Evolutionary conservation across 1,139 yeast species (phyloP).

Genomic region (Candida freyschussii): DNA sequence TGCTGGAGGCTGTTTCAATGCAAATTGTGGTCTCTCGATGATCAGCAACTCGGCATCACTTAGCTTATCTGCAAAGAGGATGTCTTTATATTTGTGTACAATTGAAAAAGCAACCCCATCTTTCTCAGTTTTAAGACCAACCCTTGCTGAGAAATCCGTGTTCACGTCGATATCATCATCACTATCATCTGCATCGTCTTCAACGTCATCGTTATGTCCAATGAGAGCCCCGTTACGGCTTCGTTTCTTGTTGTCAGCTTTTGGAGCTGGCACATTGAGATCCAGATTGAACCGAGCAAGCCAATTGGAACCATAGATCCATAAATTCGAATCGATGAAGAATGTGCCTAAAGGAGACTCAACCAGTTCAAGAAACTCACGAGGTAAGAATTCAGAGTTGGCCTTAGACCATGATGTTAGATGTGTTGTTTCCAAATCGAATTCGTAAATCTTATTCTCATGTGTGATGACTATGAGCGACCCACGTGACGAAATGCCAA

Average conservation of each 20-base stretch:
- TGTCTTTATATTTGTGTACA: conserved; percentile 71
- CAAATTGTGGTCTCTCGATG: conserved; percentile 70
- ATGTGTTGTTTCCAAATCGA: conserved; percentile 38
- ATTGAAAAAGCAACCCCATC: conserved; percentile 58
- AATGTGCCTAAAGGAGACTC: conserved; percentile 78
- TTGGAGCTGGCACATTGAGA: conserved; percentile 48
- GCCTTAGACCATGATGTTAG: conserved; percentile 77
- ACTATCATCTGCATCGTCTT: conserved; percentile 31
- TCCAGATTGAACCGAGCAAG: conserved; percentile 66
- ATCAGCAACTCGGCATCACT: conserved; percentile 59
- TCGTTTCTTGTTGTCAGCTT: conserved; percentile 47
- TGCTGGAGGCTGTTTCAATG: conserved; percentile 64
- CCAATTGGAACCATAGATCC: conserved; percentile 93
- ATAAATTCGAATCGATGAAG: conserved; percentile 42
- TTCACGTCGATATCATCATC: conserved; percentile 34
- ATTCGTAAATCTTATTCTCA: conserved; percentile 73
- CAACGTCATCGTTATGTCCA: conserved; percentile 38
- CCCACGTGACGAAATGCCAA: conserved; percentile 47
- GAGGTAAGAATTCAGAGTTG: conserved; percentile 73
- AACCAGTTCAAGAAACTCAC: conserved; percentile 49
- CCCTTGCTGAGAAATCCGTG: conserved; percentile 24
- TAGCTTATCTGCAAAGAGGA: conserved; percentile 57
- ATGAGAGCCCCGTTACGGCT: conserved; percentile 49
- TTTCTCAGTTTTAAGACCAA: conserved; percentile 30
- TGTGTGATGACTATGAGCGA: conserved; percentile 65